Evolutionary conservation across 176 grass and related monocot genomes (phyloP), one percentile per base, ranked within the genome.

Genomic region (Puya raimondii): DNA sequence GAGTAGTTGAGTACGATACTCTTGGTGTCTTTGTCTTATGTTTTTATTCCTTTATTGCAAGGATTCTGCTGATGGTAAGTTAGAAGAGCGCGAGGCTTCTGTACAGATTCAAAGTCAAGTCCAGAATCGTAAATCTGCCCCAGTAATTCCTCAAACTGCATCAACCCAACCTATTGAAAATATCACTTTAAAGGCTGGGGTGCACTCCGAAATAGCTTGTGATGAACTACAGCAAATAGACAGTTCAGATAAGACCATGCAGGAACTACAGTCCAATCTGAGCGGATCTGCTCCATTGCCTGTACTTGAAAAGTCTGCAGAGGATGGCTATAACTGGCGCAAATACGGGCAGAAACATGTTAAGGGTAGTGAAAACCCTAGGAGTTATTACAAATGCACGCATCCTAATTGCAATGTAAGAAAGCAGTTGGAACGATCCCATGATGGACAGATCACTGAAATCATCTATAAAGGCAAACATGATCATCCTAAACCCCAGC

Each of bases 271-370:
- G 54, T 68, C 87, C 18, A 81, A 87, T 66, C 79, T 51, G 26
- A 63, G 75, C 68, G 71, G 48, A 70, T 76, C 66, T 58, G 58
- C 33, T 74, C 16, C 26, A 3, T 54, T 57, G 63, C 82, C 64
- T 82, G 78, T 87, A 70, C 47, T 75, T 70, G 91, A 90, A 4
- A 95, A 90, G 69, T 90, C 87, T 15, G 71, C 84, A 75, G 91
- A 96, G 72, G 87, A 90, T 58, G 87, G 80, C 18, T 90, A 90
- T 29, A 86, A 61, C 33, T 90, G 87, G 87, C 82, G 80, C 65
- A 90, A 90, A 61, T 90, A 90, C 56, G 87, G 87, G 70, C 80
- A 90, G 49, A 86, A 90, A 75, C 74, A 78, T 69, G 87, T 90
- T n/a, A 90, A 86, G 74, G 70, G 87, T 21, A 86, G 87, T 0